Evolutionary conservation across 2,329 filamentous ascomycete genomes (phyloP), one percentile per base, ranked within the genome.

Genomic region (Pezicula carpinea): DNA sequence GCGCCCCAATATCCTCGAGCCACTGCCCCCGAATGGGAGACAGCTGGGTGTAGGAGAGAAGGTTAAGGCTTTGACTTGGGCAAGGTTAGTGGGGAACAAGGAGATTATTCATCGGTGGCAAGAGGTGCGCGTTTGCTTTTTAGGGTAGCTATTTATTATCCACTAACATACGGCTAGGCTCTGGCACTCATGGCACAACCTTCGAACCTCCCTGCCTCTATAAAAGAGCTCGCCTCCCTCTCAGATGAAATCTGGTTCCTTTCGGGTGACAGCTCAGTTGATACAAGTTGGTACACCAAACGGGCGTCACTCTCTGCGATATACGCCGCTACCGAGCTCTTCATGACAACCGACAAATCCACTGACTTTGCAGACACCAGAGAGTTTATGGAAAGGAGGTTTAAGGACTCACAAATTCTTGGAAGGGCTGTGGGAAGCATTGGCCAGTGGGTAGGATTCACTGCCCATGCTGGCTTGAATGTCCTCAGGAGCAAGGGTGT

Each of bases 181-280:
- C 76, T 97, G 3, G 90, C 89, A 4, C 74, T 95, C 52, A 96
- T 96, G 87, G 89, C 90, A 4, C 83, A 95, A 48, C 87, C 89
- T 0, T 80, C 77, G 50, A 86, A 92, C 65, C 77, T 95, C 29
- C 80, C 89, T 0, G 70, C 80, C 7, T 91, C 90, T 0, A 64
- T 96, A 3, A 76, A 76, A 38, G 93, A 97, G 69, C 79, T 99
- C 4, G 83, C 86, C 35, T 74, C 79, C 42, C 80, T 99, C 4
- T 79, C 86, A n/a, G 92, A 96, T 65, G 93, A 99, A 66, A 95
- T 99, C 43, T 88, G 87, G 76, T 90, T 87, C 61, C 79, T 96
- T 4, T 81, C 92, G 0, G 89, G 89, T 43, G 93, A 97, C 66
- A 74, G 71, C 18, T 79, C 83, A 18, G 87, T 96, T 50, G 91